Conservation (phyloP, 2,329 filamentous ascomycete species). For the Ascosphaera apis region DNA sequence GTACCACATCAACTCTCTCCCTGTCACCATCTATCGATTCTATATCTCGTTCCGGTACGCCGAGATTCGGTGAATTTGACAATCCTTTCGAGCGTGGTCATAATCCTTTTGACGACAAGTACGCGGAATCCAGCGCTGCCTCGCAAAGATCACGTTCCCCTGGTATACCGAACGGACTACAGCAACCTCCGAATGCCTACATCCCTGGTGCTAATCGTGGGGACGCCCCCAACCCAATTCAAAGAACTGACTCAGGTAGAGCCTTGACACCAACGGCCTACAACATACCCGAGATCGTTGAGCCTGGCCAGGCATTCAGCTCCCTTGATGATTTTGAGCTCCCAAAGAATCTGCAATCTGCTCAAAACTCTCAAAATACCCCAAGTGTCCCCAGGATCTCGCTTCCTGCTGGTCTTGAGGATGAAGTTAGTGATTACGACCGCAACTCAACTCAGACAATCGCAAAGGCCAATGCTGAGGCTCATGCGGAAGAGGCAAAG, state of each 20-base stretch:
- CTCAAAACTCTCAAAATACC: background rate
- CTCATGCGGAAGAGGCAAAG: background rate
- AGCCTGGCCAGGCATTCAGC: background rate
- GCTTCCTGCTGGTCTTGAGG: background rate
- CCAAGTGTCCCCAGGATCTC: background rate
- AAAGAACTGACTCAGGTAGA: background rate
- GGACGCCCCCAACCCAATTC: background rate
- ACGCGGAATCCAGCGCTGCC: background rate
- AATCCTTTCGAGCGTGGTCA: background rate
- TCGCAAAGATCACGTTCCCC: background rate
- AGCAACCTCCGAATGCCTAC: background rate
- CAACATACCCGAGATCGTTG: background rate
- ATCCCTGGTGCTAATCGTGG: background rate
- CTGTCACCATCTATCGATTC: background rate
- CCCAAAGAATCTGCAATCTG: background rate
- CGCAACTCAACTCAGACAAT: background rate
- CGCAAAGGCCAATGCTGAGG: background rate
- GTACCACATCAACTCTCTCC: background rate
- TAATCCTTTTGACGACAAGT: background rate
- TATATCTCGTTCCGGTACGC: background rate
- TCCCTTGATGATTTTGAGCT: background rate
- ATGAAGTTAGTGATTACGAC: background rate
- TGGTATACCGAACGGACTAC: background rate
- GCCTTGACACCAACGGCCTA: background rate
- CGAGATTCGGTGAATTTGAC: background rate